Evolutionary conservation across 106 monocot species (phyloP).

Genomic region (Ottelia alismoides): DNA sequence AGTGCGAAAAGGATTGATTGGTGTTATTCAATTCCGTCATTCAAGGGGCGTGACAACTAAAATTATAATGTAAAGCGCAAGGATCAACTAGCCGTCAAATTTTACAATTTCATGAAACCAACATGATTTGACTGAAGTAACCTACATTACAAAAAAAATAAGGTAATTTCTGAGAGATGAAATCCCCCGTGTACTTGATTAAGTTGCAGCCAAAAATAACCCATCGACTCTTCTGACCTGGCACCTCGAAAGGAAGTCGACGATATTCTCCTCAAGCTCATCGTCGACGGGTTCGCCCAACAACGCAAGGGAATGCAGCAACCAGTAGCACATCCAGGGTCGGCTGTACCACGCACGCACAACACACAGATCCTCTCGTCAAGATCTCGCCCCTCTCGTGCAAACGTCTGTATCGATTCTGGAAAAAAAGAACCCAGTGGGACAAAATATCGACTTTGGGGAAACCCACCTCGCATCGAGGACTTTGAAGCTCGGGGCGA

Average conservation of each 20-base stretch:
- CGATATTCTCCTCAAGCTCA: constrained; percentile 43
- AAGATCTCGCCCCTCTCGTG: background rate
- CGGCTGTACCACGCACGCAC: constrained; percentile 32
- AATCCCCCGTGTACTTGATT: no score
- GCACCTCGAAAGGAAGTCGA: constrained; percentile 81
- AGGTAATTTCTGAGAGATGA: no score
- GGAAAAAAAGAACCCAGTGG: background rate
- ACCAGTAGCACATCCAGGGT: constrained; percentile 99
- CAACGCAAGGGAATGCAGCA: constrained; percentile 70
- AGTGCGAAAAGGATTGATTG: no score
- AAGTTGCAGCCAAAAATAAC: no score
- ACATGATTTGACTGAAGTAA: no score
- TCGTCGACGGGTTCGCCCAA: constrained; percentile 55
- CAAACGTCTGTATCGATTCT: background rate
- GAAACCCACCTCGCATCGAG: constrained; percentile 81
- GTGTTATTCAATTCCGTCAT: no score
- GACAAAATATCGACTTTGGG: background rate
- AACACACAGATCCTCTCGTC: background rate
- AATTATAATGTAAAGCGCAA: no score
- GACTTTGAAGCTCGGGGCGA: constrained; percentile 54
- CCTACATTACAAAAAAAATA: no score
- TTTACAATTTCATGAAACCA: no score
- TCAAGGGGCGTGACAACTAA: no score
- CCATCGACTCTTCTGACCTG: constrained; percentile 48
- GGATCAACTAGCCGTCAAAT: no score